A percentile compares a stretch with the other conserved stretches of the same genome.
Evolutionary conservation across 306 rosid genomes (phyloP).

Genomic region (Begonia fuchsioides): DNA sequence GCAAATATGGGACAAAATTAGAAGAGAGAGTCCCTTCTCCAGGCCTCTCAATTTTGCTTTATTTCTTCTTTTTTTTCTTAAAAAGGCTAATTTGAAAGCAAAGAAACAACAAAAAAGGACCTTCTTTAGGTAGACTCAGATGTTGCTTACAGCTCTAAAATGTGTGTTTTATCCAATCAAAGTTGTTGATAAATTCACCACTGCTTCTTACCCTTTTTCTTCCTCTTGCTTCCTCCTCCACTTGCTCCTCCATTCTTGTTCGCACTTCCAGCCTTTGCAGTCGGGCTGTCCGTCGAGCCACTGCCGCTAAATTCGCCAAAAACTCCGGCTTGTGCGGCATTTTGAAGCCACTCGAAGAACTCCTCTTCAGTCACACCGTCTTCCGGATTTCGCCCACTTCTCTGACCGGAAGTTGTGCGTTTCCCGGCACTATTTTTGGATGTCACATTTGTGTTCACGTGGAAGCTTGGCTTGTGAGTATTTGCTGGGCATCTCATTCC

Average conservation of each 20-base stretch:
- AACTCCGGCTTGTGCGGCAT: constrained; percentile 54
- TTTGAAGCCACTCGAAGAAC: constrained; percentile 84
- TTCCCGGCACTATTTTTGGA: constrained; percentile 52
- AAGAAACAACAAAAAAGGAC: too few species aligned
- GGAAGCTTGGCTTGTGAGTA: constrained; percentile 92
- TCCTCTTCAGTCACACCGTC: constrained; percentile 87
- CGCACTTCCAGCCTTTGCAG: constrained; percentile 37
- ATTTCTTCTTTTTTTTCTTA: too few species aligned
- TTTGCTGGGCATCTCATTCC: constrained; percentile 95
- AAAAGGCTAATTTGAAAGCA: too few species aligned
- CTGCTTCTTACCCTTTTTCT: constrained; percentile 76
- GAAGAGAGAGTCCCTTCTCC: too few species aligned
- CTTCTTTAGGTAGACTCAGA: too few species aligned
- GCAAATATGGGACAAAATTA: too few species aligned
- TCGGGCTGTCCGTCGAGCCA: constrained; percentile 43
- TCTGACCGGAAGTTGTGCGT: constrained; percentile 68
- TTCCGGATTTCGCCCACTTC: constrained; percentile 62
- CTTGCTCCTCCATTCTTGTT: constrained; percentile 20
- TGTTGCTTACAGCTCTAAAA: too few species aligned
- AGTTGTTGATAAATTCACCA: constrained; percentile 25
- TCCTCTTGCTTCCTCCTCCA: constrained; percentile 44
- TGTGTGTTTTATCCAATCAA: too few species aligned
- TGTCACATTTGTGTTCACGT: constrained; percentile 73
- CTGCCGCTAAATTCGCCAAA: constrained; percentile 38
- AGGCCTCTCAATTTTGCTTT: too few species aligned